phyloP scores from a whole-genome alignment of 2,329 filamentous ascomycete genomes.

The Sclerotinia sclerotiorum region DNA sequence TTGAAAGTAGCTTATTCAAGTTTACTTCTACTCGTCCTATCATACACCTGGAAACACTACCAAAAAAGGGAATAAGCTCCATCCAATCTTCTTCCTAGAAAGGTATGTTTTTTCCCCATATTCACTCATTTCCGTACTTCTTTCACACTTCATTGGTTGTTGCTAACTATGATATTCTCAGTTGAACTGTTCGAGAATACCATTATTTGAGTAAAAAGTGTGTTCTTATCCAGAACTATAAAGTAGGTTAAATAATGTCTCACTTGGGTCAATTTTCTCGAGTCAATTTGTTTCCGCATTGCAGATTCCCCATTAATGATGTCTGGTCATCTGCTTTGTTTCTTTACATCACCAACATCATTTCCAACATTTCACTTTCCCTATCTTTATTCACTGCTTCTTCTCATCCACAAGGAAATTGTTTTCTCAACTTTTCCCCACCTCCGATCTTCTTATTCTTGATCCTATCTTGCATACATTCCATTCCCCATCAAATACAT shows the following conservation, averaged over 20 bases:
- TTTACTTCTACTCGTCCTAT: conserved; percentile 22
- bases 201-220: conserved; percentile 23
- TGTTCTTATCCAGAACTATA: conserved; percentile 33
- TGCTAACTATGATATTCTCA: conserved; percentile 26
- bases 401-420: not conserved
- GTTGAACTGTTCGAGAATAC: conserved; percentile 29
- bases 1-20: conserved; percentile 26
- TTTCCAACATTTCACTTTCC: conserved; percentile 11
- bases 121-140: not conserved
- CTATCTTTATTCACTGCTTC: conserved; percentile 15
- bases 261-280: not conserved
- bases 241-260: conserved; percentile 28
- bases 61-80: conserved; percentile 14
- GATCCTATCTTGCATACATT: conserved; percentile 1
- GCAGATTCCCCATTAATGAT: not conserved
- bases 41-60: conserved; percentile 22
- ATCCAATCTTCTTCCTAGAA: conserved; percentile 23
- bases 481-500: conserved; percentile 15
- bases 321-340: conserved; percentile 1
- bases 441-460: not conserved
- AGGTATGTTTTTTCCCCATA: conserved; percentile 28
- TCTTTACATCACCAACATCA: not conserved
- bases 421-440: not conserved
- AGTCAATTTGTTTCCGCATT: conserved; percentile 6
- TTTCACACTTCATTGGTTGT: not conserved